A percentile compares a stretch with the other conserved stretches of the same genome.
Evolutionary conservation across 129 eudicot species (phyloP).

Genomic region (Flaveria sonorensis): DNA sequence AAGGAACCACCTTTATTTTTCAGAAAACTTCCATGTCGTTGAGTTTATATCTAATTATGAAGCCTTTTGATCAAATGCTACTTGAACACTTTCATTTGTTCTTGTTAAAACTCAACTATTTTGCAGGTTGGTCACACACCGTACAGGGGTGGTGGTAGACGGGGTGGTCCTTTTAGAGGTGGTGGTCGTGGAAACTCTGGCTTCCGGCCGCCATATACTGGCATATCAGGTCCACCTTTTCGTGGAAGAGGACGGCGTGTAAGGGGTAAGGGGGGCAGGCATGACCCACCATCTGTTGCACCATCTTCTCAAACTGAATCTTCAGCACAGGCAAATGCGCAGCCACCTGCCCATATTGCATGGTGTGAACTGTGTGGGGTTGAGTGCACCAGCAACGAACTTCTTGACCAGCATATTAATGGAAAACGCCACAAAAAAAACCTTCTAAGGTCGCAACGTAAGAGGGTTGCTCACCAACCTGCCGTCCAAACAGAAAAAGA

Average conservation of each 20-base stretch:
- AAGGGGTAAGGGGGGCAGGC: slow-evolving; percentile 37
- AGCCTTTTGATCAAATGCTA: neutral
- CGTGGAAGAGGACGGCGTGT: slow-evolving; percentile 41
- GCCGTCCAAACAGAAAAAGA: slow-evolving; percentile 10
- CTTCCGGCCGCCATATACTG: slow-evolving; percentile 16
- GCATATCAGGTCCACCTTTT: slow-evolving; percentile 28
- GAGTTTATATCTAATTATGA: neutral
- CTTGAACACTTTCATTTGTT: slow-evolving; percentile 1
- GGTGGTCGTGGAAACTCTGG: slow-evolving; percentile 43
- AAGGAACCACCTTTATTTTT: neutral
- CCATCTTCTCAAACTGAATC: slow-evolving; percentile 40
- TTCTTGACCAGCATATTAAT: slow-evolving; percentile 52
- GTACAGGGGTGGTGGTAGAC: slow-evolving; percentile 48
- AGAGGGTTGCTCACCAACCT: slow-evolving; percentile 20
- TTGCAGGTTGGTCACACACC: slow-evolving; percentile 42
- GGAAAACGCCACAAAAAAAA: slow-evolving; percentile 56
- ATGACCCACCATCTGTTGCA: slow-evolving; percentile 23
- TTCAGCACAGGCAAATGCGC: slow-evolving; percentile 30
- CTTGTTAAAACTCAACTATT: slow-evolving; percentile 12
- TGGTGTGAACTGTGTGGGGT: slow-evolving; percentile 62
- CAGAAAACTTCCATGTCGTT: neutral
- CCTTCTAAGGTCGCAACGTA: slow-evolving; percentile 34
- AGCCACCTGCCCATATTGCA: slow-evolving; percentile 29
- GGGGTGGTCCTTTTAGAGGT: slow-evolving; percentile 38
- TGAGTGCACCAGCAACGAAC: slow-evolving; percentile 48